These are phyloP conservation scores for Termitomyces sp. DNA, from an alignment of 768 basidiomycete species.

Conservation along the genomic window DNA sequence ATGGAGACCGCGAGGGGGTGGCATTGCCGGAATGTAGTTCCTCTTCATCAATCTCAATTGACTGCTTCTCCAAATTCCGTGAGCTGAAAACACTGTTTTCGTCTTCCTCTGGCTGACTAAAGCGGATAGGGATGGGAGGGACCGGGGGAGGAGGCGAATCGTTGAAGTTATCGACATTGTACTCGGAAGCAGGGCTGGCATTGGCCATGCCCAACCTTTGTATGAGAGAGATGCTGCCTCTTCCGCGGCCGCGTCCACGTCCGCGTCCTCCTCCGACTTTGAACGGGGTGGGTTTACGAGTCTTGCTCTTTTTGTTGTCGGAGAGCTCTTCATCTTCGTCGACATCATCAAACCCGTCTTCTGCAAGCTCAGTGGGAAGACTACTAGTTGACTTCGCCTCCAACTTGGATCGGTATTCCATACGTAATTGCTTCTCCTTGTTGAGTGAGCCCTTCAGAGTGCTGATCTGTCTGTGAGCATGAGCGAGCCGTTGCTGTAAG, in stretches of 20 bases:
- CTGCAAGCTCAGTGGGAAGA: slow-evolving; percentile 35
- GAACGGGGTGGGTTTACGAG: slow-evolving; percentile 47
- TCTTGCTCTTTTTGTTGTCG: slow-evolving; percentile 27
- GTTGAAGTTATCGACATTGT: slow-evolving; percentile 32
- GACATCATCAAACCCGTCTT: slow-evolving; percentile 30
- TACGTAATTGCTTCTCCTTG: slow-evolving; percentile 78
- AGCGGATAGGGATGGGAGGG: slow-evolving; percentile 33
- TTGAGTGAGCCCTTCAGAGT: slow-evolving; percentile 76
- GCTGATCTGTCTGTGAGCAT: slow-evolving; percentile 80
- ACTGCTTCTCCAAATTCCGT: slow-evolving; percentile 15
- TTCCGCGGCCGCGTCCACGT: slow-evolving; percentile 47
- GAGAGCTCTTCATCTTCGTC: slow-evolving; percentile 40
- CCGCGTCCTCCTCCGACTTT: slow-evolving; percentile 44
- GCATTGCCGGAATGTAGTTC: slow-evolving; percentile 10
- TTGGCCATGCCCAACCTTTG: slow-evolving; percentile 58
- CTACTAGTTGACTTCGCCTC: slow-evolving; percentile 31
- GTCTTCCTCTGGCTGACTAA: slow-evolving; percentile 27
- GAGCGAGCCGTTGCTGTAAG: slow-evolving; percentile 73
- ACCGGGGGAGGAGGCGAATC: slow-evolving; percentile 33
- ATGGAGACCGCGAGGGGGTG: slow-evolving; percentile 28
- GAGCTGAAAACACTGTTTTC: slow-evolving; percentile 34
- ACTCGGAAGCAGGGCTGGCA: slow-evolving; percentile 45
- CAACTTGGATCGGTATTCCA: slow-evolving; percentile 57
- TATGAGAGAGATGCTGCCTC: slow-evolving; percentile 50
- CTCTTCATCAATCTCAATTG: slow-evolving; percentile 18